phyloP scores from a whole-genome alignment of 768 basidiomycete genomes.

The Fomitopsis pulvina region DNA sequence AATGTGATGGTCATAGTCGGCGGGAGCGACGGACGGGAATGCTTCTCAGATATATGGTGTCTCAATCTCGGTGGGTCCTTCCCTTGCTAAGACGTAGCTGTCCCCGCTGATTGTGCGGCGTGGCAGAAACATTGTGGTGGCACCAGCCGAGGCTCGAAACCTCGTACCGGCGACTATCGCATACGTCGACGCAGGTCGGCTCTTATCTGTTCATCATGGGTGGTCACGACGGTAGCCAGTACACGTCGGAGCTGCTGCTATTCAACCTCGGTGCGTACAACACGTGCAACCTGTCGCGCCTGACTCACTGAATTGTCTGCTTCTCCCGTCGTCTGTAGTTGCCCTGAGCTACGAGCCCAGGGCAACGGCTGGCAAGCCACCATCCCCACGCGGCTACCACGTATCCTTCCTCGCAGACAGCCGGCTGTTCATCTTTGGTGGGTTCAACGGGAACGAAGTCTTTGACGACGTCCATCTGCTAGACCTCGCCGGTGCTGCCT shows the following conservation, averaged over 20 bases:
- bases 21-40: conserved; percentile 85
- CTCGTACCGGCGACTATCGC: conserved; percentile 63
- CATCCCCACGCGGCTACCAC: conserved; percentile 79
- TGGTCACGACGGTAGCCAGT: conserved; percentile 78
- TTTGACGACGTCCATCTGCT: conserved; percentile 83
- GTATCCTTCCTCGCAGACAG: conserved; percentile 77
- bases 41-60: conserved; percentile 85
- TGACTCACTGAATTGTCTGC: not conserved
- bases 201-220: conserved; percentile 88
- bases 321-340: conserved; percentile 56
- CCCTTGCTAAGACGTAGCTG: not conserved
- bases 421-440: conserved; percentile 81
- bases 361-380: conserved; percentile 57
- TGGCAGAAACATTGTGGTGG: conserved; percentile 26
- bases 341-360: conserved; percentile 80
- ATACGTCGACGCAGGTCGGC: conserved; percentile 86
- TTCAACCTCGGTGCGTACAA: conserved; percentile 81
- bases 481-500: conserved; percentile 83
- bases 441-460: conserved; percentile 77
- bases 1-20: conserved; percentile 86
- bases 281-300: not conserved
- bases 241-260: conserved; percentile 66
- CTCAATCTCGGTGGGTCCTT: conserved; percentile 62
- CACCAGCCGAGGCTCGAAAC: conserved; percentile 35
- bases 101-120: conserved; percentile 26